phyloP scores from a whole-genome alignment of 2,329 filamentous ascomycete species.

The Pseudogymnoascus sp. region DNA sequence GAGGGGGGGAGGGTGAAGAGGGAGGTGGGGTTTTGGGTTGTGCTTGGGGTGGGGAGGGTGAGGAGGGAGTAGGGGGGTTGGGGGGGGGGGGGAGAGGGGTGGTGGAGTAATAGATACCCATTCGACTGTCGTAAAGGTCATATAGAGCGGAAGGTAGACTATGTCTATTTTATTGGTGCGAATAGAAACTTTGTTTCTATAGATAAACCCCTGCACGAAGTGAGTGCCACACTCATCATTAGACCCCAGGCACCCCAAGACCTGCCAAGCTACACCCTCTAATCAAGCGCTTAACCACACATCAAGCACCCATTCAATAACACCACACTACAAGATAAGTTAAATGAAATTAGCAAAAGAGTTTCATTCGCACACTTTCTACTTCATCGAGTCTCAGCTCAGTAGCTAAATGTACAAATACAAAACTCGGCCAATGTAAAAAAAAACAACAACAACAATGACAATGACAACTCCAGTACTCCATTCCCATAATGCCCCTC shows the following conservation, averaged over 20 bases:
- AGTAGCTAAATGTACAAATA: slow-evolving; percentile 4
- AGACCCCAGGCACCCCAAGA: not conserved
- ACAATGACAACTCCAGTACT: not conserved
- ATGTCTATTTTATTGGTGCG: not conserved
- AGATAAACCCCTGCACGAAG: not conserved
- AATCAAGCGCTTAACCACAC: not conserved
- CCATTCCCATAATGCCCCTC: not conserved
- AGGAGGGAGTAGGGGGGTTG: too few relatives aligned
- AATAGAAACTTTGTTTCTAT: not conserved
- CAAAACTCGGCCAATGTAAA: not conserved
- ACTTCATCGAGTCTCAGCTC: not conserved
- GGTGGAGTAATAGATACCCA: slow-evolving; percentile 37
- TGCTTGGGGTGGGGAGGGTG: too few relatives aligned
- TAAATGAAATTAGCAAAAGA: not conserved
- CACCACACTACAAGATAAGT: not conserved
- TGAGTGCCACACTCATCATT: not conserved
- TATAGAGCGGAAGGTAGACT: not conserved
- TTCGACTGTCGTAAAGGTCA: slow-evolving; percentile 1
- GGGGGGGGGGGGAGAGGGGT: slow-evolving; percentile 66
- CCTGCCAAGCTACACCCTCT: not conserved
- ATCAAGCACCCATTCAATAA: not conserved
- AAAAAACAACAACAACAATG: too few relatives aligned
- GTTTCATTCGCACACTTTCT: not conserved
- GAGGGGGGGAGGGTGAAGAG: too few relatives aligned
- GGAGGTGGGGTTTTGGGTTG: too few relatives aligned